A percentile compares a stretch with the other conserved stretches of the same genome.
phyloP scores from a whole-genome alignment of 306 rosid species.

The Prunus dulcis region DNA sequence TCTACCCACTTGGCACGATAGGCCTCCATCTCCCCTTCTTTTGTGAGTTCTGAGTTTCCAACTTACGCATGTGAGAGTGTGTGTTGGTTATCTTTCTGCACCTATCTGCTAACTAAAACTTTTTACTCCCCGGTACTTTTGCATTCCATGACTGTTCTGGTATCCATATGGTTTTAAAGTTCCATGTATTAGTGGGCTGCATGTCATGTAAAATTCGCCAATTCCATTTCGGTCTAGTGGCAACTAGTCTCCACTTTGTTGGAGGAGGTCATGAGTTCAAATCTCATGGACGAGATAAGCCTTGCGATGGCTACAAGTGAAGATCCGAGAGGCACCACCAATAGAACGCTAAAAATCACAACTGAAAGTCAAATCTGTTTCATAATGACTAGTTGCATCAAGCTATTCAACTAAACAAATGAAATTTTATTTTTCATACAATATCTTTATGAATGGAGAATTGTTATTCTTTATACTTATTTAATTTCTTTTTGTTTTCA shows the following conservation, averaged over 20 bases:
- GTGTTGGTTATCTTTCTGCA: not conserved
- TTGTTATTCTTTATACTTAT: not conserved
- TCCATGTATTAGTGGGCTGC: not conserved
- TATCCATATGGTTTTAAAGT: not conserved
- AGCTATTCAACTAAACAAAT: not conserved
- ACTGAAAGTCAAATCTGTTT: not conserved
- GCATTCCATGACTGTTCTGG: slow-evolving; percentile 1
- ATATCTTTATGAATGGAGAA: not conserved
- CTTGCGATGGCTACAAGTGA: not conserved
- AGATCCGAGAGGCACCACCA: not conserved
- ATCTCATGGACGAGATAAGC: too few species aligned
- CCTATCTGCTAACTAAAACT: not conserved
- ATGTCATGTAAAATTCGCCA: not conserved
- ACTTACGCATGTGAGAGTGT: not conserved
- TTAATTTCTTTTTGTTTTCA: not conserved
- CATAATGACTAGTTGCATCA: not conserved
- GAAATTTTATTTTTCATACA: not conserved
- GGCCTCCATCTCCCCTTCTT: slow-evolving; percentile 60
- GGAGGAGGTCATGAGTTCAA: too few species aligned
- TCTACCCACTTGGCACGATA: slow-evolving; percentile 69
- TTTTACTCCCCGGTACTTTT: slow-evolving; percentile 10
- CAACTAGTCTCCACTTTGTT: too few species aligned
- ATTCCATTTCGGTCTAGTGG: too few species aligned
- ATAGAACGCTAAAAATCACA: not conserved
- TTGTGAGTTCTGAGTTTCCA: slow-evolving; percentile 43